Evolutionary conservation across 2,329 filamentous ascomycete genomes (phyloP), one percentile per base, ranked within the genome.

Genomic region (Volutella citrinella): DNA sequence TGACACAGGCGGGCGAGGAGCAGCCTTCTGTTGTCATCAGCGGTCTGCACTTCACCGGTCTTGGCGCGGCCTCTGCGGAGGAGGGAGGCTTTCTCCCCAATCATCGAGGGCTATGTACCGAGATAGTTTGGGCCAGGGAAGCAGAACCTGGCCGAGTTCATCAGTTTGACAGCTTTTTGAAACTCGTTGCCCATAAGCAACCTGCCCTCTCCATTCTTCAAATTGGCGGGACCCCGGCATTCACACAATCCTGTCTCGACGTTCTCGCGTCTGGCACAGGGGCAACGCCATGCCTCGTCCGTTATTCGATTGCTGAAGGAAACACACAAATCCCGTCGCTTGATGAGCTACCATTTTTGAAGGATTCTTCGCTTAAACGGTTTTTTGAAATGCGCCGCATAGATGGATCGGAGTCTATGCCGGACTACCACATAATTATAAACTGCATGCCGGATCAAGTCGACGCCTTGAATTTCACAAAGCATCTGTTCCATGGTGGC

Each of bases 61-160:
- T 74, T 10, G 43, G 57, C 0, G 36, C 41, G 3, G 42, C 55
- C 4, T 43, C 56, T 1, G 40, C 51, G 6, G 48, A 42, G 1
- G 41, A 49, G 0, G 55, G 47, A 0, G 56, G 51, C 2, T 77
- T 72, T 40, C 45, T 78, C 8, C 66, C 70, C 0, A 70, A 66
- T 16, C 63, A 74, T 42, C 67, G 64, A 19, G 68, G 68, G 14
- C 56, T 78, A 2, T 73, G 69, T 35, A 69, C 67, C 4, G 56
- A 72, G 41, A 58, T 77, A 30, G 42, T 61, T 4, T 78, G 73
- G 74, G 56, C 65, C 14, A 51, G 65, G 32, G 62, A 71, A 33
- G 45, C 54, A 7, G 34, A 44, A 4, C 60, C 51, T 9, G 41
- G 54, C 1, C 39, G 40, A 2, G 41, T 54, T 1, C 26, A 27